Evolutionary conservation across 2,329 filamentous ascomycete genomes (phyloP).

Genomic region (Coniella lustricola): DNA sequence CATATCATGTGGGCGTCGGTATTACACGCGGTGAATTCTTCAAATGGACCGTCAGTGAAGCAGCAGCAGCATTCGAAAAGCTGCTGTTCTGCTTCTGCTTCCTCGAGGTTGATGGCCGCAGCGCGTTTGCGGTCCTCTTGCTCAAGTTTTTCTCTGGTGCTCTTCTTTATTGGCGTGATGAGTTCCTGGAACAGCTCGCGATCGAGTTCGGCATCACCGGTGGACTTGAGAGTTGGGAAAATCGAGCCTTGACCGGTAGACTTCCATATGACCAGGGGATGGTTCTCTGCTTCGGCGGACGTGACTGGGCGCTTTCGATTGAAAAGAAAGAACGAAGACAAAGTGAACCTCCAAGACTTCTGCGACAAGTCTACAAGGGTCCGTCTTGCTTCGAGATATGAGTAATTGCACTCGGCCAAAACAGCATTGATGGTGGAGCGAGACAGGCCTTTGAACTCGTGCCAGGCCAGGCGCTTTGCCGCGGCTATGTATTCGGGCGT

Average conservation of each 20-base stretch:
- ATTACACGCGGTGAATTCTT: constrained; percentile 68
- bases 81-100: constrained; percentile 50
- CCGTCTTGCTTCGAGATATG: constrained; percentile 64
- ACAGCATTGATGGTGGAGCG: constrained; percentile 70
- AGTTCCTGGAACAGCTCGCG: constrained; percentile 53
- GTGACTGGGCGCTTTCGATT: constrained; percentile 50
- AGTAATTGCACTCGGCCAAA: constrained; percentile 73
- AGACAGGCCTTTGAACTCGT: constrained; percentile 70
- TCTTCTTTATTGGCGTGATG: constrained; percentile 44
- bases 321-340: constrained; percentile 56
- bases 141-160: constrained; percentile 36
- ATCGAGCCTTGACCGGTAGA: constrained; percentile 48
- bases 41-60: constrained; percentile 63
- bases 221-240: constrained; percentile 56
- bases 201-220: constrained; percentile 58
- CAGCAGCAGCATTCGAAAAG: constrained; percentile 72
- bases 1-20: constrained; percentile 66
- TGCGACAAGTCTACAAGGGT: constrained; percentile 62
- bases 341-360: constrained; percentile 70
- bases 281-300: constrained; percentile 47
- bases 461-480: constrained; percentile 59
- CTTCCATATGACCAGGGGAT: constrained; percentile 58
- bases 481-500: constrained; percentile 61
- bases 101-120: constrained; percentile 45
- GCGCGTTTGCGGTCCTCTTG: constrained; percentile 48